phyloP scores from a whole-genome alignment of 176 grass and related monocot genomes.

The Zea luxurians region DNA sequence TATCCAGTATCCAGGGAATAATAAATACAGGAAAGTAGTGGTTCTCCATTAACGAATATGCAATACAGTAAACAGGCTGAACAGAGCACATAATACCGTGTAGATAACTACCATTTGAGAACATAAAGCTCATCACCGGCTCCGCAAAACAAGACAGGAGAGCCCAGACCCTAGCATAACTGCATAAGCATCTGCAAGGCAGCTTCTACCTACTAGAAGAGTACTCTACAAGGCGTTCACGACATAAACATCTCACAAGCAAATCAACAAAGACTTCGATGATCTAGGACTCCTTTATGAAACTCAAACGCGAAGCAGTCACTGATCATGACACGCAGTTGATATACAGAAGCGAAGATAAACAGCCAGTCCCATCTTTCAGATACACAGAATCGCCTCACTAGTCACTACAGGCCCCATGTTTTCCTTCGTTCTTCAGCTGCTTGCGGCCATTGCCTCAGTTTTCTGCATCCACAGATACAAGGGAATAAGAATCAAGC shows the following conservation, averaged over 20 bases:
- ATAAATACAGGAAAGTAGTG: constrained; percentile 22
- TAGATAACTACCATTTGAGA: not conserved
- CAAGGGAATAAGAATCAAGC: constrained; percentile 8
- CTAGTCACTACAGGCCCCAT: constrained; percentile 14
- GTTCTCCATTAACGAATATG: not conserved
- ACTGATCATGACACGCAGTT: constrained; percentile 13
- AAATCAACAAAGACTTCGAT: constrained; percentile 38
- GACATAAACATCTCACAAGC: constrained; percentile 34
- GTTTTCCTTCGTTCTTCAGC: constrained; percentile 25
- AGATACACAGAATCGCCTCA: constrained; percentile 7
- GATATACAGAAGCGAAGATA: constrained; percentile 40
- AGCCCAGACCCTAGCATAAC: constrained; percentile 15
- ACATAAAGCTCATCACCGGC: constrained; percentile 21
- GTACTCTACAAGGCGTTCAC: constrained; percentile 18
- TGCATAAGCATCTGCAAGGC: constrained; percentile 24
- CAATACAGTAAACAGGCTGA: constrained; percentile 21
- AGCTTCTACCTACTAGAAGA: not conserved
- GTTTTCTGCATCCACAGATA: constrained; percentile 44
- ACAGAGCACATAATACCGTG: constrained; percentile 12
- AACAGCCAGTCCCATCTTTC: constrained; percentile 17
- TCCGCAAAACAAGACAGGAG: constrained; percentile 25
- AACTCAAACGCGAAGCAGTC: constrained; percentile 40
- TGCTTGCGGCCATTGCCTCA: constrained; percentile 28
- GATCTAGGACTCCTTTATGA: constrained; percentile 15
- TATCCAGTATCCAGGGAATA: not conserved